Evolutionary conservation across 2,329 filamentous ascomycete species (phyloP).

Genomic region (Fusarium hostae): DNA sequence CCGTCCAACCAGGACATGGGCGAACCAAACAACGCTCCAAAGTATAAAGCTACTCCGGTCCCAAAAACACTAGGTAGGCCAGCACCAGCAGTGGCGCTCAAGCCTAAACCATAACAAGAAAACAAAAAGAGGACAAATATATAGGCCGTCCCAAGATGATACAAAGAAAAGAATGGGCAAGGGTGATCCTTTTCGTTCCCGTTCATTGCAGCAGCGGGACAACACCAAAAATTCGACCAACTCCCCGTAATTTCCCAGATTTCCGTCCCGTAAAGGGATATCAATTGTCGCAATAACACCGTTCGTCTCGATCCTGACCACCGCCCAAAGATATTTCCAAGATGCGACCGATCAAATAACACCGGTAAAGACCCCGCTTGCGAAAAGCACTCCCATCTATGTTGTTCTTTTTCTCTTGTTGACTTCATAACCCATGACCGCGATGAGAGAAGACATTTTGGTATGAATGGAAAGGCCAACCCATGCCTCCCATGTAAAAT

Average conservation of each 20-base stretch:
- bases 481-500: conserved; percentile 44
- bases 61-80: conserved; percentile 35
- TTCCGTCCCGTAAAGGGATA: conserved; percentile 46
- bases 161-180: conserved; percentile 46
- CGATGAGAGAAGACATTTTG: conserved; percentile 49
- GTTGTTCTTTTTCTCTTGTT: conserved; percentile 57
- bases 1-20: conserved; percentile 42
- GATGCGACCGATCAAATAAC: conserved; percentile 53
- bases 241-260: conserved; percentile 51
- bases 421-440: conserved; percentile 59
- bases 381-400: conserved; percentile 56
- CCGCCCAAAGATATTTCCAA: conserved; percentile 48
- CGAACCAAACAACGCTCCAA: conserved; percentile 46
- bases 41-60: conserved; percentile 37
- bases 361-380: conserved; percentile 47
- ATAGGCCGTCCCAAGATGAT: conserved; percentile 44
- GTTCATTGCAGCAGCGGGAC: conserved; percentile 47
- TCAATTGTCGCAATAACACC: conserved; percentile 47
- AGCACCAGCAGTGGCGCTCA: conserved; percentile 24
- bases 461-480: conserved; percentile 40
- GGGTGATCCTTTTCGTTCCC: conserved; percentile 45
- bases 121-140: conserved; percentile 47
- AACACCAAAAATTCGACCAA: conserved; percentile 50
- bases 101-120: conserved; percentile 31
- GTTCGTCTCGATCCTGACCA: conserved; percentile 51